These are phyloP conservation scores for Platismatia glauca DNA, from an alignment of 495 filamentous ascomycete genomes.

Conservation along the genomic window DNA sequence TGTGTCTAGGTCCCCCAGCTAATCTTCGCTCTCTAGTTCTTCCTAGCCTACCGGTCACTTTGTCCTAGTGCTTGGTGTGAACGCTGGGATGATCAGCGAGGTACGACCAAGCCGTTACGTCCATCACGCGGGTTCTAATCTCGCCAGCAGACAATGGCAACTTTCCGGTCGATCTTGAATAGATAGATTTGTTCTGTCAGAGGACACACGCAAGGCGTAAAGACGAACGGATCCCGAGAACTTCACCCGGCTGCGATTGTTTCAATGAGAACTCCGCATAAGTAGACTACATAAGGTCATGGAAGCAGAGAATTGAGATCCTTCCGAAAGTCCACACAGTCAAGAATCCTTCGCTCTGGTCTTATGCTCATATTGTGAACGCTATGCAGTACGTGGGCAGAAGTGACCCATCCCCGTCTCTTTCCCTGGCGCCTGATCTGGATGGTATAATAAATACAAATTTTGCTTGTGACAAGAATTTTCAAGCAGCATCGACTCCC, in stretches of 20 bases:
- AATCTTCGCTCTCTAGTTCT: constrained; percentile 55
- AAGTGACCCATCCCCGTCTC: neutral
- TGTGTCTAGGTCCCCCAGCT: neutral
- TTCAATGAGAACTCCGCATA: neutral
- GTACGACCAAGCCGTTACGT: constrained; percentile 42
- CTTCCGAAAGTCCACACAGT: neutral
- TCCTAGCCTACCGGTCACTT: constrained; percentile 87
- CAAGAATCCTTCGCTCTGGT: neutral
- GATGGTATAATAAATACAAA: neutral
- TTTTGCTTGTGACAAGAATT: neutral
- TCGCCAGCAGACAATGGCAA: constrained; percentile 68
- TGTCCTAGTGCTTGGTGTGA: constrained; percentile 93
- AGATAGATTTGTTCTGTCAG: neutral
- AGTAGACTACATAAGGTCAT: neutral
- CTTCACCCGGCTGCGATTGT: neutral
- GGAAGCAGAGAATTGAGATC: neutral
- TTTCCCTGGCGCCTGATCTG: neutral
- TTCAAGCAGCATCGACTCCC: constrained; percentile 14
- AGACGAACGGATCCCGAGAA: neutral
- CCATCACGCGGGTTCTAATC: neutral
- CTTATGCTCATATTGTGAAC: neutral
- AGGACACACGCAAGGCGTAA: neutral
- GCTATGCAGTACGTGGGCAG: neutral
- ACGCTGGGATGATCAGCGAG: constrained; percentile 95
- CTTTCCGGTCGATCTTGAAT: constrained; percentile 60